Conservation (phyloP, 2,329 filamentous ascomycete genomes). For the Cladophialophora yegresii region DNA sequence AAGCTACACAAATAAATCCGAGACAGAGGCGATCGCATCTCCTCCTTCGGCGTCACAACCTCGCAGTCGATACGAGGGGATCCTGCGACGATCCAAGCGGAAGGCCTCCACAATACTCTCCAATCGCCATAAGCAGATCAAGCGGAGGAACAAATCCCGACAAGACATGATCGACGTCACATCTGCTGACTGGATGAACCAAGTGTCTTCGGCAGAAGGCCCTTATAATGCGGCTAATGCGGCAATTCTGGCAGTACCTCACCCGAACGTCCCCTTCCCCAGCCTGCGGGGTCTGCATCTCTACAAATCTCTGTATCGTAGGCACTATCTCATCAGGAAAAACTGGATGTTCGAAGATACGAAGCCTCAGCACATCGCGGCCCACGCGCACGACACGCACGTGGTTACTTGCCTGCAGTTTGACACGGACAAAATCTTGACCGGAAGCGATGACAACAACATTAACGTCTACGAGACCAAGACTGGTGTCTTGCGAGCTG, state of each 20-base stretch:
- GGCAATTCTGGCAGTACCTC: conserved; percentile 77
- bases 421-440: conserved; percentile 96
- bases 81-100: conserved; percentile 47
- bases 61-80: conserved; percentile 29
- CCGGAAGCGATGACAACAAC: conserved; percentile 93
- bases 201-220: conserved; percentile 66
- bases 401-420: conserved; percentile 98
- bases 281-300: conserved; percentile 82
- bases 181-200: conserved; percentile 50
- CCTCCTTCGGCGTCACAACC: conserved; percentile 23
- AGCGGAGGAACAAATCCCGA: conserved; percentile 55
- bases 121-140: conserved; percentile 56
- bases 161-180: conserved; percentile 45
- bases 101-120: conserved; percentile 51
- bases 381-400: conserved; percentile 92
- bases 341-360: conserved; percentile 85
- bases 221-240: conserved; percentile 83
- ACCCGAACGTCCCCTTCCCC: conserved; percentile 75
- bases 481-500: conserved; percentile 79
- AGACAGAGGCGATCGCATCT: conserved; percentile 41
- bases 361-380: conserved; percentile 87
- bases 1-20: conserved; percentile 55
- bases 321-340: conserved; percentile 84
- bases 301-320: conserved; percentile 93
- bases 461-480: conserved; percentile 99